phyloP scores from a whole-genome alignment of 2,329 filamentous ascomycete species.

The Aureobasidium sp. region DNA sequence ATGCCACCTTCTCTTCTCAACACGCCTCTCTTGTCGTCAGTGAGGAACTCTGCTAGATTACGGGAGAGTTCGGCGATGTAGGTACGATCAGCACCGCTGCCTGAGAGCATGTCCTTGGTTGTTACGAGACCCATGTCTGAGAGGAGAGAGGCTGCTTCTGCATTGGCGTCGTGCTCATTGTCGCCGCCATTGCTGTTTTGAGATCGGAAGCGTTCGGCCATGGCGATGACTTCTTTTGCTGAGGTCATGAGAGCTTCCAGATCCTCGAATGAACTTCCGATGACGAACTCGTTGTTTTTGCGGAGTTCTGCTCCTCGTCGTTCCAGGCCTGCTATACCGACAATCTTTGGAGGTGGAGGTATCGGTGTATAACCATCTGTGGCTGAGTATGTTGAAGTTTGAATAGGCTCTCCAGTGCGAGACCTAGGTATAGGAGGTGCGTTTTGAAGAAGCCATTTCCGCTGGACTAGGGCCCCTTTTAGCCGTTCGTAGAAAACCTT shows the following conservation, averaged over 20 bases:
- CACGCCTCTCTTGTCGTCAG: conserved; percentile 72
- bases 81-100: conserved; percentile 64
- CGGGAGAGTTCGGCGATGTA: conserved; percentile 83
- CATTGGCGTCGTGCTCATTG: conserved; percentile 43
- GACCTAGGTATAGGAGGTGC: conserved; percentile 72
- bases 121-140: conserved; percentile 83
- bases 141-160: conserved; percentile 65
- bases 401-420: conserved; percentile 15
- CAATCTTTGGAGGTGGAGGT: conserved; percentile 46
- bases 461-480: conserved; percentile 78
- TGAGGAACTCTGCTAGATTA: conserved; percentile 80
- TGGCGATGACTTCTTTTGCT: conserved; percentile 87
- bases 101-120: conserved; percentile 84
- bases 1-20: conserved; percentile 76
- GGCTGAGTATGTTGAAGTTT: conserved; percentile 18
- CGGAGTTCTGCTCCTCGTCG: conserved; percentile 74
- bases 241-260: conserved; percentile 95
- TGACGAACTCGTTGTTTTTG: conserved; percentile 87
- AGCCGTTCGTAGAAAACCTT: conserved; percentile 85
- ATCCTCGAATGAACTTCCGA: conserved; percentile 91
- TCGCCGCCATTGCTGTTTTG: conserved; percentile 53
- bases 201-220: conserved; percentile 78
- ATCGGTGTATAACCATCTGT: conserved; percentile 22
- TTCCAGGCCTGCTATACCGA: conserved; percentile 88
- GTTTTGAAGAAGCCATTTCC: conserved; percentile 89